Conservation (phyloP, 2,329 filamentous ascomycete genomes). For the Diatrype stigma region DNA sequence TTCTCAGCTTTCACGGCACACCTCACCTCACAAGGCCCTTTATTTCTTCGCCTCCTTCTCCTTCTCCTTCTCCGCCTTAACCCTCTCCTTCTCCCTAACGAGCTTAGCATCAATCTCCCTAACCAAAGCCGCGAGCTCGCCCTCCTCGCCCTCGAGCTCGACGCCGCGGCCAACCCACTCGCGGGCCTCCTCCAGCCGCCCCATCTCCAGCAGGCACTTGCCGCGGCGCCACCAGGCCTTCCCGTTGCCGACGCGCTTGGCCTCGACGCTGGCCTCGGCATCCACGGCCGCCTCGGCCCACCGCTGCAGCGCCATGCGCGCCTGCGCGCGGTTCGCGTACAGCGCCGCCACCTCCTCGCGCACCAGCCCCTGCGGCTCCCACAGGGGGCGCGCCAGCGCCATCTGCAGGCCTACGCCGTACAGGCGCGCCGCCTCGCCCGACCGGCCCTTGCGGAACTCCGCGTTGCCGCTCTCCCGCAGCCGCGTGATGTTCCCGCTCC, state of each 20-base stretch:
- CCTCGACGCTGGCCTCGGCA: conserved; percentile 82
- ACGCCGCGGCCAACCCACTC: conserved; percentile 73
- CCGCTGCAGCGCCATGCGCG: conserved; percentile 73
- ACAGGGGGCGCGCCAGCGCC: conserved; percentile 74
- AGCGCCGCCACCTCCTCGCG: conserved; percentile 78
- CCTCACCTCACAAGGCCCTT: too few relatives aligned
- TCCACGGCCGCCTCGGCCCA: conserved; percentile 89
- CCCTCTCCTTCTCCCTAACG: conserved; percentile 32
- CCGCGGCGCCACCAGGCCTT: conserved; percentile 94
- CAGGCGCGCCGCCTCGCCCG: conserved; percentile 71
- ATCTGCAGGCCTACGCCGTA: conserved; percentile 88
- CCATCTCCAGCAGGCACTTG: conserved; percentile 87
- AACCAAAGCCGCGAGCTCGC: conserved; percentile 58
- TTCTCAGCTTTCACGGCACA: too few relatives aligned
- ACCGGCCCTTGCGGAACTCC: conserved; percentile 73
- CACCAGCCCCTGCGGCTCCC: conserved; percentile 82
- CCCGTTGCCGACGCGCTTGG: conserved; percentile 79
- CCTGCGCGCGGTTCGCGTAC: conserved; percentile 85
- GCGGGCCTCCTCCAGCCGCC: conserved; percentile 73
- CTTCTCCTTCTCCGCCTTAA: conserved; percentile 5
- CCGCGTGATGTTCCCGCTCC: conserved; percentile 81
- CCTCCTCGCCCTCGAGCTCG: conserved; percentile 75
- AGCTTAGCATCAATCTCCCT: conserved; percentile 55
- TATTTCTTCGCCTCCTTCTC: neutral
- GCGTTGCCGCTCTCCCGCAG: conserved; percentile 83